phyloP scores from a whole-genome alignment of 495 filamentous ascomycete genomes.

The Xylaria grammica region DNA sequence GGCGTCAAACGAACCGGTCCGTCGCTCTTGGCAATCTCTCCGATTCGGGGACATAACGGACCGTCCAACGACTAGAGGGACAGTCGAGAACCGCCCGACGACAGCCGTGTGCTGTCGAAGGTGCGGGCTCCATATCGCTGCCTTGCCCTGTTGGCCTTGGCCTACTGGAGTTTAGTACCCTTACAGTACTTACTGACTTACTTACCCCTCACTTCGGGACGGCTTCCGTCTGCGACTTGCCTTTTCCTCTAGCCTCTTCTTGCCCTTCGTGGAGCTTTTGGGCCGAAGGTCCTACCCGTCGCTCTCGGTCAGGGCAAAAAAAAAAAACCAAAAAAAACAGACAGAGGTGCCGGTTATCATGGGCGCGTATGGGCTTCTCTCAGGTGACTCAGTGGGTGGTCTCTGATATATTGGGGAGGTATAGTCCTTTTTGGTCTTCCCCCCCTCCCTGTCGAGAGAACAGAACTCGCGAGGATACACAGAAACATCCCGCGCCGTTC shows the following conservation, averaged over 20 bases:
- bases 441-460: slow-evolving; percentile 31
- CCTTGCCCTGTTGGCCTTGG: slow-evolving; percentile 7
- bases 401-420: slow-evolving; percentile 28
- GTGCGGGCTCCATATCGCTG: slow-evolving; percentile 3
- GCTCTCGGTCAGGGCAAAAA: slow-evolving; percentile 11
- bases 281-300: slow-evolving; percentile 7
- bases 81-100: slow-evolving; percentile 1
- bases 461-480: slow-evolving; percentile 32
- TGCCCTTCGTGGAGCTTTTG: slow-evolving; percentile 3
- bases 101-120: not conserved
- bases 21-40: slow-evolving; percentile 17
- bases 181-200: not conserved
- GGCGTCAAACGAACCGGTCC: slow-evolving; percentile 16
- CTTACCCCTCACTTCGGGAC: slow-evolving; percentile 39
- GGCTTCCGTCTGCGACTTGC: slow-evolving; percentile 31
- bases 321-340: no score
- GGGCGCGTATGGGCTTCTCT: slow-evolving; percentile 26
- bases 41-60: slow-evolving; percentile 20
- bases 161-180: no score
- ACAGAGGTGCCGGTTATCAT: slow-evolving; percentile 22
- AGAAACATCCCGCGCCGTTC: slow-evolving; percentile 24
- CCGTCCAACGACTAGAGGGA: slow-evolving; percentile 15
- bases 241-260: slow-evolving; percentile 26
- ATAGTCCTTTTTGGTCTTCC: slow-evolving; percentile 15
- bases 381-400: slow-evolving; percentile 39